Percentiles rank a stretch among this genome's conserved stretches.
Conservation (phyloP, 768 basidiomycete species). For the Clavaria fumosa region DNA sequence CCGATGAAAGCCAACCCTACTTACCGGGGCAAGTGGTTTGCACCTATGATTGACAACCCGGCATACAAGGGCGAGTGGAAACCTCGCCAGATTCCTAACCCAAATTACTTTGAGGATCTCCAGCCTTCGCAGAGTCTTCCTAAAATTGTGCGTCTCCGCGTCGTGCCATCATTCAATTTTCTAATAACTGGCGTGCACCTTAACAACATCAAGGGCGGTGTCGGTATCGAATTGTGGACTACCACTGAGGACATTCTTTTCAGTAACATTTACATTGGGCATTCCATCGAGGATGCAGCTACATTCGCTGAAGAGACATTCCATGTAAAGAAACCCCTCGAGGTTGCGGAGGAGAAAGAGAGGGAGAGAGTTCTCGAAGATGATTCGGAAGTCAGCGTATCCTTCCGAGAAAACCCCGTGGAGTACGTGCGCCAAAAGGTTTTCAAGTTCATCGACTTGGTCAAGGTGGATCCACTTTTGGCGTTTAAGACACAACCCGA, state of each 20-base stretch:
- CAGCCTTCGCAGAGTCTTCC: conserved; percentile 67
- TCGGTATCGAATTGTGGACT: conserved; percentile 98
- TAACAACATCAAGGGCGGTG: too few relatives aligned
- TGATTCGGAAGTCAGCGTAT: conserved; percentile 24
- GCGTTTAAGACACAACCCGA: conserved; percentile 86
- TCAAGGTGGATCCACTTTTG: conserved; percentile 54
- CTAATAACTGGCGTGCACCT: too few relatives aligned
- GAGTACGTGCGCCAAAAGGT: conserved; percentile 68
- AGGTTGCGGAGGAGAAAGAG: conserved; percentile 46
- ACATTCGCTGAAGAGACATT: conserved; percentile 78
- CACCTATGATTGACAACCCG: conserved; percentile 93
- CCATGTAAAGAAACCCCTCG: conserved; percentile 75
- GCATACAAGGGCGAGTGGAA: conserved; percentile 94
- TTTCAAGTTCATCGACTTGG: conserved; percentile 65
- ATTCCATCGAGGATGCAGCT: conserved; percentile 78
- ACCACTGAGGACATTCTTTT: conserved; percentile 96
- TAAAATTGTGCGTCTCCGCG: conserved; percentile 51
- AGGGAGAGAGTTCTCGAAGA: conserved; percentile 35
- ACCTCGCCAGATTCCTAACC: conserved; percentile 83
- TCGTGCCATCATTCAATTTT: conserved; percentile 6
- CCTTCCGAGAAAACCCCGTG: conserved; percentile 35
- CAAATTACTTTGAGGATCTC: conserved; percentile 78
- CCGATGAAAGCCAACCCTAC: conserved; percentile 82
- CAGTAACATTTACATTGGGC: conserved; percentile 87
- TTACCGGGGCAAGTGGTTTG: conserved; percentile 97